Percentiles rank a stretch among this genome's conserved stretches.
These are phyloP conservation scores for Mrakiaceae sp. DNA, from an alignment of 1,284 basidiomycete genomes.

Conservation along the genomic window DNA sequence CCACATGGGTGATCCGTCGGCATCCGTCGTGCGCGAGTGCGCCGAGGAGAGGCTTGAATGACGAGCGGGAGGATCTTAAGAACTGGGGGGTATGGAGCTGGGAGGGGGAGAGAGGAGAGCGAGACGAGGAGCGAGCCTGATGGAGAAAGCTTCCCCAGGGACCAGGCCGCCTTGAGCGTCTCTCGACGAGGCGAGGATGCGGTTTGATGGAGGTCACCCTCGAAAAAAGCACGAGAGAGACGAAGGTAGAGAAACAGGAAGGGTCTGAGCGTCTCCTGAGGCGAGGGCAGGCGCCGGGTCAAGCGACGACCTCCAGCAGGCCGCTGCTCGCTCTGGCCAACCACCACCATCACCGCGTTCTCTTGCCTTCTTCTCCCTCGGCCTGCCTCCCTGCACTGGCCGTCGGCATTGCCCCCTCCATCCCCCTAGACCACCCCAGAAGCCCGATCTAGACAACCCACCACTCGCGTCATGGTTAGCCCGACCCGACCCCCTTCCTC, in stretches of 20 bases:
- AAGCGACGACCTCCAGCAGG: neutral
- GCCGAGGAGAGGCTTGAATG: neutral
- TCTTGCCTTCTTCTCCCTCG: neutral
- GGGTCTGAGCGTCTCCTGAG: neutral
- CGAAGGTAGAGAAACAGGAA: neutral
- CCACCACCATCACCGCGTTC: neutral
- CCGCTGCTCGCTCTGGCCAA: neutral
- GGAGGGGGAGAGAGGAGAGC: neutral
- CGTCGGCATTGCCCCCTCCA: neutral
- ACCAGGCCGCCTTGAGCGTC: too few relatives aligned
- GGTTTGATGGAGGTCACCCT: too few relatives aligned
- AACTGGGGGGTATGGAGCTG: neutral
- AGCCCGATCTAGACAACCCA: neutral
- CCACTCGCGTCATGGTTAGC: too few relatives aligned
- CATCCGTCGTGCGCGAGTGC: neutral
- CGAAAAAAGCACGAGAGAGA: neutral
- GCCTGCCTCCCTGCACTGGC: neutral
- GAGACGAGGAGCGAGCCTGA: too few relatives aligned
- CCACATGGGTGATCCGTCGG: neutral
- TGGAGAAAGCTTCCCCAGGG: too few relatives aligned
- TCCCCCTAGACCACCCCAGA: neutral
- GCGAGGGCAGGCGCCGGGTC: neutral
- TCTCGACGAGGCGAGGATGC: too few relatives aligned
- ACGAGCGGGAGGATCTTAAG: neutral
- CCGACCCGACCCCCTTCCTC: too few relatives aligned